A percentile compares a stretch with the other conserved stretches of the same genome.
These are phyloP conservation scores for Heliamphora pulchella DNA, from an alignment of 179 eudicot genomes.

Conservation along the genomic window DNA sequence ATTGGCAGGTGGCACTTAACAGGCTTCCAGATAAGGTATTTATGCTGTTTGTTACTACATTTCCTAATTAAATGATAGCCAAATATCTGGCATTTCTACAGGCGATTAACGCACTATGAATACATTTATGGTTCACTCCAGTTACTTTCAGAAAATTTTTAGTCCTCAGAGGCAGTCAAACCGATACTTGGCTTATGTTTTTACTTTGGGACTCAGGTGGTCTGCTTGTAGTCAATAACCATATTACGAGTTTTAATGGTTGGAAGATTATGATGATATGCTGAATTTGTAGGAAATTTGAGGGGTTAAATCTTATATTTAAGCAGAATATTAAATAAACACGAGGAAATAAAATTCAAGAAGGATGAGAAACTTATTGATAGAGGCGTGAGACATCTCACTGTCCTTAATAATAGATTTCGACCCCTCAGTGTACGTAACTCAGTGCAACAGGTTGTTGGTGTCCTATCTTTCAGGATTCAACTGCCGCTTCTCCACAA, in stretches of 20 bases:
- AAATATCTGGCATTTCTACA: background rate
- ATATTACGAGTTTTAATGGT: background rate
- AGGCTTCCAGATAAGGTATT: constrained; percentile 67
- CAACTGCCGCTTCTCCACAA: no score
- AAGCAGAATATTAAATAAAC: no score
- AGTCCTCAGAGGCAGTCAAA: background rate
- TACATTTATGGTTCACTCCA: background rate
- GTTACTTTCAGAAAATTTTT: background rate
- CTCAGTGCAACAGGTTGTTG: no score
- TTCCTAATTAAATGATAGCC: background rate
- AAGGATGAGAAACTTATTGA: no score
- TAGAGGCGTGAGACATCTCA: no score
- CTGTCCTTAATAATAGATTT: no score
- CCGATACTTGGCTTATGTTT: background rate
- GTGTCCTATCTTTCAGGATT: no score
- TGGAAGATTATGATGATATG: background rate
- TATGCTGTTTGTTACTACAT: constrained; percentile 1
- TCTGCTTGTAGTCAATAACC: background rate
- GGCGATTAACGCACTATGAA: background rate
- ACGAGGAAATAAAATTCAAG: no score
- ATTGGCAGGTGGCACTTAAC: constrained; percentile 60
- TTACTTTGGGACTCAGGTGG: background rate
- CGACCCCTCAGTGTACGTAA: no score
- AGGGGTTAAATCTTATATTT: no score
- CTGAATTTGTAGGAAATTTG: background rate